These are phyloP conservation scores for Fomitopsis schrenkii DNA, from an alignment of 1,284 basidiomycete species.

Conservation along the genomic window DNA sequence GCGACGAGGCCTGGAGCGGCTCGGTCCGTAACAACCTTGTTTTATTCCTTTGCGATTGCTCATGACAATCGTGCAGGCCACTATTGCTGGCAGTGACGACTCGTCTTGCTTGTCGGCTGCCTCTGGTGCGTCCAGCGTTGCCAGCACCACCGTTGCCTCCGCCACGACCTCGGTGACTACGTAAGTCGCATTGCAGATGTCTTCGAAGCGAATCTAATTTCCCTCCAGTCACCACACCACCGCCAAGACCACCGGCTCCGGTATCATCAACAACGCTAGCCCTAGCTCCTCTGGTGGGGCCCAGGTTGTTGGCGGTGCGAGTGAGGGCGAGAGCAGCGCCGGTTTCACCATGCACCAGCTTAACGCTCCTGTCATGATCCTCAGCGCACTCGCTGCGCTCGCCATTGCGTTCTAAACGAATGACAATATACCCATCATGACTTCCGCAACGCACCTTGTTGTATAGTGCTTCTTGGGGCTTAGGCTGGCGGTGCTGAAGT, in stretches of 20 bases:
- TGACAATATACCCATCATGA: constrained; percentile 8
- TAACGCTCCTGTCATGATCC: constrained; percentile 20
- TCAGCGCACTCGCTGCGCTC: constrained; percentile 26
- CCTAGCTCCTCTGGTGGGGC: constrained; percentile 14
- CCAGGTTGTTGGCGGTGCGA: constrained; percentile 46
- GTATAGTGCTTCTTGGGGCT: constrained; percentile 6
- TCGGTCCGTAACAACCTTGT: constrained; percentile 35
- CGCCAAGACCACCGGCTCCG: constrained; percentile 9
- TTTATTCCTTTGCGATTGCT: neutral
- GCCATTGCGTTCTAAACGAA: constrained; percentile 21
- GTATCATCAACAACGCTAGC: constrained; percentile 6
- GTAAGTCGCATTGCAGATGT: neutral
- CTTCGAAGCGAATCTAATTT: neutral
- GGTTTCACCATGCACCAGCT: constrained; percentile 24
- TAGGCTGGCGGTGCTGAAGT: constrained; percentile 1
- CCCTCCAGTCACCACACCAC: neutral
- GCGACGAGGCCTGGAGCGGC: constrained; percentile 62
- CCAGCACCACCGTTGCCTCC: constrained; percentile 8
- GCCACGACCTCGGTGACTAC: neutral
- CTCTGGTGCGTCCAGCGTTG: constrained; percentile 5
- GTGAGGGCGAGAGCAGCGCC: constrained; percentile 38
- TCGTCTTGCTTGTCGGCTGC: constrained; percentile 40
- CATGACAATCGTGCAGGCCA: constrained; percentile 38
- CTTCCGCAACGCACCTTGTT: neutral
- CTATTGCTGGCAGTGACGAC: constrained; percentile 44